Percentiles rank a stretch among this genome's conserved stretches.
phyloP scores from a whole-genome alignment of 345 rosid genomes.

The Rhodamnia argentea region DNA sequence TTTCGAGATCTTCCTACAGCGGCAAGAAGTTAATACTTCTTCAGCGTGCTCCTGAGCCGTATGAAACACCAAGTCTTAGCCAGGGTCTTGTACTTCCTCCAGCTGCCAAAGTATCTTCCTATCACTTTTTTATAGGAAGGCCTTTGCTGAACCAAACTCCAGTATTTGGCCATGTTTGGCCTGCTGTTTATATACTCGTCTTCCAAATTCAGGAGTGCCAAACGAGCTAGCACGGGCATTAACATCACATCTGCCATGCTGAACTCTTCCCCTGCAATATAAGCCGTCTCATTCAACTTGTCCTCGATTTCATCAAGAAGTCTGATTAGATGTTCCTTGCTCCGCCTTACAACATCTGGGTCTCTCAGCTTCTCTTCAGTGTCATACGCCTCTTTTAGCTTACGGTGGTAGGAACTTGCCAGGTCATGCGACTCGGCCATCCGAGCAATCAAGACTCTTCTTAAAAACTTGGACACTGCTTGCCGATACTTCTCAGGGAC shows the following conservation, averaged over 20 bases:
- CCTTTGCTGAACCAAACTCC: constrained; percentile 57
- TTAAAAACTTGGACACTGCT: constrained; percentile 55
- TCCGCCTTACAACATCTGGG: constrained; percentile 30
- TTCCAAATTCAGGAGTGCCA: constrained; percentile 54
- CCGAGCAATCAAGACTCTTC: constrained; percentile 69
- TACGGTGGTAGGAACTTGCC: constrained; percentile 72
- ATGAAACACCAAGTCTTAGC: constrained; percentile 62
- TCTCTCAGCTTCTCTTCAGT: constrained; percentile 65
- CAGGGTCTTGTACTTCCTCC: constrained; percentile 41
- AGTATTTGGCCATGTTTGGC: constrained; percentile 54
- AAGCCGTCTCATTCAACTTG: constrained; percentile 33
- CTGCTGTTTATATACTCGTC: constrained; percentile 61
- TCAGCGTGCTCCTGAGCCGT: constrained; percentile 41
- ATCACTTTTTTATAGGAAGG: constrained; percentile 66
- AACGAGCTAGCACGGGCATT: constrained; percentile 58
- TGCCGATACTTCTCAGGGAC: constrained; percentile 47
- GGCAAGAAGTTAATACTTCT: constrained; percentile 31
- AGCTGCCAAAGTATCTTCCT: constrained; percentile 41
- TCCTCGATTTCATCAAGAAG: constrained; percentile 66
- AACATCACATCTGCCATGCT: constrained; percentile 79
- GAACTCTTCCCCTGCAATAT: constrained; percentile 68
- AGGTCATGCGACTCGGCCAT: constrained; percentile 84
- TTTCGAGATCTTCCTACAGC: background rate
- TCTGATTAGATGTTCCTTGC: constrained; percentile 44
- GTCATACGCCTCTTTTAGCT: constrained; percentile 60